Evolutionary conservation across 1,284 basidiomycete genomes (phyloP).

Genomic region (Cystobasidium sp.): DNA sequence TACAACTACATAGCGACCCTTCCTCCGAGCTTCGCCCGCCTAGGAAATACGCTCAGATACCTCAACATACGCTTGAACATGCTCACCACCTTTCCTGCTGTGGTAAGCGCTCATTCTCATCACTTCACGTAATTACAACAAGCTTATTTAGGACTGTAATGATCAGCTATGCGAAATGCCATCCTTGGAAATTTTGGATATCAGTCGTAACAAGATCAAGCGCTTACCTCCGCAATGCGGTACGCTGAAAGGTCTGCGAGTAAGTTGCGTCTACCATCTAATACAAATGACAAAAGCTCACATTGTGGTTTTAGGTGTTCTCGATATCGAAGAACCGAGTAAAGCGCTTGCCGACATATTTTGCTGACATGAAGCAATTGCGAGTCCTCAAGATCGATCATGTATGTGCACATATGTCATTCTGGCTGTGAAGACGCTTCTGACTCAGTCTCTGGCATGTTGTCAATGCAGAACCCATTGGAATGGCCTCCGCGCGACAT

Average conservation of each 20-base stretch:
- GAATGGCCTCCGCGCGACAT: slow-evolving; percentile 73
- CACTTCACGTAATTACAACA: slow-evolving; percentile 16
- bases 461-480: slow-evolving; percentile 62
- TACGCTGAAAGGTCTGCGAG: slow-evolving; percentile 75
- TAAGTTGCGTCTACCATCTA: slow-evolving; percentile 80
- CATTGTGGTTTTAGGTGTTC: slow-evolving; percentile 69
- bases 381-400: slow-evolving; percentile 84
- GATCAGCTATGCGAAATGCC: slow-evolving; percentile 79
- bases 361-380: slow-evolving; percentile 73
- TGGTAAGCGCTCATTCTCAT: slow-evolving; percentile 65
- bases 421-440: too few relatives aligned
- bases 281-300: slow-evolving; percentile 71
- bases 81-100: slow-evolving; percentile 80
- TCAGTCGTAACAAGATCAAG: slow-evolving; percentile 89
- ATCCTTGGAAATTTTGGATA: slow-evolving; percentile 88
- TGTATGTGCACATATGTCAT: slow-evolving; percentile 9
- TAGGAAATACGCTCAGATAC: slow-evolving; percentile 77
- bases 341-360: slow-evolving; percentile 75
- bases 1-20: slow-evolving; percentile 82
- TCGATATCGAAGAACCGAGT: slow-evolving; percentile 86
- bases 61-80: slow-evolving; percentile 90
- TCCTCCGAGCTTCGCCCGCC: slow-evolving; percentile 74
- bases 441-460: too few relatives aligned
- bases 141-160: neutral
- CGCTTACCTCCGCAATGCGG: slow-evolving; percentile 79